phyloP scores from a whole-genome alignment of 371 early-diverging fungal species.

The Batkoa obscura region DNA sequence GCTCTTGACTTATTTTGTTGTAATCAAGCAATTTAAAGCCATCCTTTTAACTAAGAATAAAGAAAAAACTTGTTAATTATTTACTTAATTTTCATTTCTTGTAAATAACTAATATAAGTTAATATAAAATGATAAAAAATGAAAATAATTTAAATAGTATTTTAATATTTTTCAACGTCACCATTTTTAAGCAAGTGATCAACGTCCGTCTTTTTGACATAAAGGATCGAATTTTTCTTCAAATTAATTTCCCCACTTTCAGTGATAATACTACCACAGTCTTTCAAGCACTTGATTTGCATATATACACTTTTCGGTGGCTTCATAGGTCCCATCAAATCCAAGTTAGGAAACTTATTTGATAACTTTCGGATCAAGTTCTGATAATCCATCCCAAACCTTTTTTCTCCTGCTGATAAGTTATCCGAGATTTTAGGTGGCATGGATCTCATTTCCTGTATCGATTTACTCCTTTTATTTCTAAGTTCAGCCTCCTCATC shows the following conservation, averaged over 20 bases:
- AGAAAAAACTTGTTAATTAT: too few relatives aligned
- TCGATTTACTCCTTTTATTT: too few relatives aligned
- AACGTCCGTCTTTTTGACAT: constrained; percentile 56
- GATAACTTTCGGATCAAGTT: neutral
- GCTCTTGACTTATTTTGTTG: too few relatives aligned
- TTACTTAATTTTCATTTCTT: too few relatives aligned
- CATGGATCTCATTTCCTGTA: too few relatives aligned
- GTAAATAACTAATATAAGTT: too few relatives aligned
- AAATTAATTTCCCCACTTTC: constrained; percentile 50
- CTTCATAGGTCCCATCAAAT: constrained; percentile 13
- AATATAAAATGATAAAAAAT: too few relatives aligned
- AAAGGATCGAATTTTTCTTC: constrained; percentile 48
- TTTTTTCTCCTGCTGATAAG: neutral
- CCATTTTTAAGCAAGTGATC: constrained; percentile 64
- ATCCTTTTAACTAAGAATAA: too few relatives aligned
- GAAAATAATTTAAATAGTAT: too few relatives aligned
- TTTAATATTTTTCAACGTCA: constrained; percentile 19
- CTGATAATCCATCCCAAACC: neutral
- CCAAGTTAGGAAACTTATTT: neutral
- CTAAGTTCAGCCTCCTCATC: too few relatives aligned
- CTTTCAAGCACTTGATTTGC: constrained; percentile 57
- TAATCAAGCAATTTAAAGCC: too few relatives aligned
- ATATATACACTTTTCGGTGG: constrained; percentile 69
- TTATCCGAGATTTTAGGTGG: too few relatives aligned
- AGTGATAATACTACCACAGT: constrained; percentile 63